These are phyloP conservation scores for Lycium barbarum DNA, from an alignment of 257 asterid species.

Conservation along the genomic window DNA sequence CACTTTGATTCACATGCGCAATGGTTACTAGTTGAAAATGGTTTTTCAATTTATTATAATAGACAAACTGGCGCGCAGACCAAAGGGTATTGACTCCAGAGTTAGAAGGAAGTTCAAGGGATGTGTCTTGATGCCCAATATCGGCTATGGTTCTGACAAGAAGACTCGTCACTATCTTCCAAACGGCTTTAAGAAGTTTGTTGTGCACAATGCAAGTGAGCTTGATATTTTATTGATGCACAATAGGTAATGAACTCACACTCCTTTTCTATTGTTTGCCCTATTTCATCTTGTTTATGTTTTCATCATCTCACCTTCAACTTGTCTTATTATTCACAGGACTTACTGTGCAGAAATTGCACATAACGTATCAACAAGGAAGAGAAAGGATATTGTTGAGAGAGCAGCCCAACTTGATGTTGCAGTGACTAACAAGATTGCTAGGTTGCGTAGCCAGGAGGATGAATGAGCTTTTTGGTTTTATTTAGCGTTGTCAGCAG, in stretches of 20 bases:
- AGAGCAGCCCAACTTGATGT: constrained; percentile 72
- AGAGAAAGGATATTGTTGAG: constrained; percentile 70
- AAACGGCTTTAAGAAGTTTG: constrained; percentile 48
- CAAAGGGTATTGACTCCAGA: constrained; percentile 79
- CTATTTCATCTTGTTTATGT: too few relatives aligned
- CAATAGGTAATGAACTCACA: constrained; percentile 47
- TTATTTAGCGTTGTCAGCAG: background rate
- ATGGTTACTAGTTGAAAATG: background rate
- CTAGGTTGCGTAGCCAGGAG: constrained; percentile 72
- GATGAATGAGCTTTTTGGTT: constrained; percentile 54
- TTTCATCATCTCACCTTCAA: background rate
- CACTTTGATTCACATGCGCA: background rate
- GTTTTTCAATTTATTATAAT: background rate
- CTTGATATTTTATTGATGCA: constrained; percentile 80
- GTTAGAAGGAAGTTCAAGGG: constrained; percentile 84
- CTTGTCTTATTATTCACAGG: constrained; percentile 35
- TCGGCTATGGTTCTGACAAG: constrained; percentile 78
- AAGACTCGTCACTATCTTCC: constrained; percentile 72
- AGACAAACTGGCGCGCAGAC: constrained; percentile 79
- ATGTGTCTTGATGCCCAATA: constrained; percentile 69
- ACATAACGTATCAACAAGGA: constrained; percentile 63
- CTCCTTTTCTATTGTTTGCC: background rate
- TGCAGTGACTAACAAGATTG: constrained; percentile 75
- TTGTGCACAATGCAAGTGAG: constrained; percentile 65
- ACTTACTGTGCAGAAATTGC: constrained; percentile 75